Evolutionary conservation across 2,329 filamentous ascomycete genomes (phyloP), one percentile per base, ranked within the genome.

Genomic region (Fusarium xylarioides): DNA sequence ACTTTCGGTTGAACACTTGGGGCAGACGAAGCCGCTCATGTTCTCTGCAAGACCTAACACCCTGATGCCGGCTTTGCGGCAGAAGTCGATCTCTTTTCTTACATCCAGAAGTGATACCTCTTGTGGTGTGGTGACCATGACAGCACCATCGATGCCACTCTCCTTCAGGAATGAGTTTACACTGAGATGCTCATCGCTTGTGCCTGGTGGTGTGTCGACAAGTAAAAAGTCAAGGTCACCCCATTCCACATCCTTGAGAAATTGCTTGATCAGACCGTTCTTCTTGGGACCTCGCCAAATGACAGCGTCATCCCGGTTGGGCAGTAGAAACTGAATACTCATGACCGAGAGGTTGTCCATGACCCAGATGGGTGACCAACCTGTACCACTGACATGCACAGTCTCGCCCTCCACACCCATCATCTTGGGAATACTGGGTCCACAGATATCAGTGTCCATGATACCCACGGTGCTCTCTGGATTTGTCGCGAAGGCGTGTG

Each of bases 221-320:
- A 99, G 88, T 66, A 99, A 80, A 75, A 95, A 97, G 79, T 99
- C 96, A 82, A 98, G 86, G 68, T 97, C 93, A 15, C 96, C 96
- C 96, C 97, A 99, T 80, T 97, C 94, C 11, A 99, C 96, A 79
- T 99, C 97, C 85, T 97, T 98, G 57, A 99, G 84, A 77, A 99
- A 99, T 81, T 97, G 93, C 85, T 99, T 99, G 80, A 99, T 98
- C 64, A 99, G 84, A 0, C 96, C 96, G 79, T 98, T 99, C 88
- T 99, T 99, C 89, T 99, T 99, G 6, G 96, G 93, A 0, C 96
- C 96, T 56, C 96, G 90, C 96, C 96, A 99, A 75, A 99, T 99
- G 44, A 99, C 92, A 7, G 96, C 96, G 79, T 97, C 95, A 81
- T 99, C 95, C 52, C 93, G 89, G 78, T 94, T 94, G 0, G 96